Base-by-base conservation (phyloP, 73 alveolate genomes). In the Paramecium primaurelia region DNA sequence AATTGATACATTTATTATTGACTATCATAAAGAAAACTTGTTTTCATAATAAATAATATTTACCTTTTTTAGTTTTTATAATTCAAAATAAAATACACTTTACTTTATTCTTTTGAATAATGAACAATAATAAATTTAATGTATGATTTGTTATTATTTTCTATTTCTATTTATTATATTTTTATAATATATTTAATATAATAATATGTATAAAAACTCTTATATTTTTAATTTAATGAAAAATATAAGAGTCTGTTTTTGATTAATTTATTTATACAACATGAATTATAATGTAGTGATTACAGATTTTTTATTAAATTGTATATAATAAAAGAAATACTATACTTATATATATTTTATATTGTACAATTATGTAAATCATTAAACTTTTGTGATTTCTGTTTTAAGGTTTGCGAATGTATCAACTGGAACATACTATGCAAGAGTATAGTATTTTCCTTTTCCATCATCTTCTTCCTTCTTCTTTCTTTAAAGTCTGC, bases 381-480 rank as follows among this genome's bases (percentile, higher is more conserved):
- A 59, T 59, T 59, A 59, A 11, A 30, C 77, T 69, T 93, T 90
- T 89, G 97, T 97, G 89, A 95, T 96, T 93, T 96, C 99, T 54
- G 99, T 96, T 88, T 88, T 85, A 59, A 96, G 96, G 36, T 94
- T 96, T 44, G 90, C 96, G 92, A 93, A 96, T 49, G 98, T 73
- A 88, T 96, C 98, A 14, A 96, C 98, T 58, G 95, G 97, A 92
- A 96, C 92, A 93, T 97, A 97, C 91, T 96, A 96, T 71, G 97
- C 99, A 47, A 97, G 93, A 77, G 99, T 92, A 96, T 97, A 97
- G 96, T 97, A 92, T 92, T 95, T 93, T 77, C 94, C 97, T 92
- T 94, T 87, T 86, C 97, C 99, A 86, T 95, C 97, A 86, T 97
- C 99, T 59, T 97, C 99, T 88, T 97, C 99, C 86, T 97, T 97